Conservation (phyloP, 768 basidiomycete species). For the Lentinula boryana region DNA sequence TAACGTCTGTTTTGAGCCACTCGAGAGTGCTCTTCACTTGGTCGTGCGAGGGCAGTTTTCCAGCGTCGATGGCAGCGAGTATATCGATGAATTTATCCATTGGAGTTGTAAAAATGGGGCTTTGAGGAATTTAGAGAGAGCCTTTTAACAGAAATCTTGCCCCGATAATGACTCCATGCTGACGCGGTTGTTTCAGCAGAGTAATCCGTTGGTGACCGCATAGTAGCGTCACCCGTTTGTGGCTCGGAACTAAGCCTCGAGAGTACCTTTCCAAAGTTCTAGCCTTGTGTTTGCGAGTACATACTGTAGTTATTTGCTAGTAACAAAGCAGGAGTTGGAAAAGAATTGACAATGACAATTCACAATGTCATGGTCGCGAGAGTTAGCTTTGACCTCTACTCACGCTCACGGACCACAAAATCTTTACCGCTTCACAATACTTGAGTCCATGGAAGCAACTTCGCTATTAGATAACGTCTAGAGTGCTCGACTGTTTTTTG, state of each 20-base stretch:
- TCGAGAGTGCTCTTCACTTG: conserved; percentile 52
- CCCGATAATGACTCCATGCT: background rate
- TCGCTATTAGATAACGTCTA: too few relatives aligned
- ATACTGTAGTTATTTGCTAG: too few relatives aligned
- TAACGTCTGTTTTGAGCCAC: conserved; percentile 43
- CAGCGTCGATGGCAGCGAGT: conserved; percentile 63
- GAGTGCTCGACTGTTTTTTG: too few relatives aligned
- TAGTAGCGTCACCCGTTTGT: background rate
- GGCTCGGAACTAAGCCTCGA: too few relatives aligned
- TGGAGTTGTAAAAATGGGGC: background rate
- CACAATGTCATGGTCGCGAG: background rate
- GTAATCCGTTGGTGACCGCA: background rate
- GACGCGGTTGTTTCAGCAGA: background rate
- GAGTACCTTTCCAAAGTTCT: too few relatives aligned
- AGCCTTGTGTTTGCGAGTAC: too few relatives aligned
- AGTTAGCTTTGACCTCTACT: background rate
- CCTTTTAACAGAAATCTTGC: background rate
- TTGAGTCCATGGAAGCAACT: too few relatives aligned
- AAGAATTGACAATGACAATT: too few relatives aligned
- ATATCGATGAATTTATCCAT: conserved; percentile 65
- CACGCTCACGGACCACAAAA: too few relatives aligned
- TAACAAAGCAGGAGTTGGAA: too few relatives aligned
- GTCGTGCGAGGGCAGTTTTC: conserved; percentile 60
- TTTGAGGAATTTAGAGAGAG: background rate
- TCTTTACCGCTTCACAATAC: too few relatives aligned